Conservation (phyloP, 306 rosid genomes). For the Gastrolobium bilobum region DNA sequence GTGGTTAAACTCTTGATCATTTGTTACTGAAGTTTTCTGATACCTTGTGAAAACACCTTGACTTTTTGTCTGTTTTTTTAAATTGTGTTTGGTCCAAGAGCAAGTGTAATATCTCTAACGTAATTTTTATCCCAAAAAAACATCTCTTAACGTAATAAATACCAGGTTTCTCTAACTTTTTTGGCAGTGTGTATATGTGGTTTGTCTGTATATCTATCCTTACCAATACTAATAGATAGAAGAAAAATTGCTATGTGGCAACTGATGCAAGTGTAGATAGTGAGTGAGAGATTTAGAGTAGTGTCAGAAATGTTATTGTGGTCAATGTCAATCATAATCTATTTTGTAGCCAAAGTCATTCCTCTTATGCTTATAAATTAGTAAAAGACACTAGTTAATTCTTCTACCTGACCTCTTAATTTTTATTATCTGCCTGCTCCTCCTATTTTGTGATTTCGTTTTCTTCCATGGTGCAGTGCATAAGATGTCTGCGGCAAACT, state of each 20-base stretch:
- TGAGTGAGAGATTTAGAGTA: not conserved
- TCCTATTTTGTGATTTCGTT: conserved; percentile 41
- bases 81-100: not conserved
- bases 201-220: conserved; percentile 8
- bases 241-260: not conserved
- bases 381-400: conserved; percentile 1
- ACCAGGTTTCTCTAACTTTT: not conserved
- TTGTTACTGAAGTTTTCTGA: not conserved
- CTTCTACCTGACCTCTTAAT: not conserved
- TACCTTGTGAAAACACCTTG: not conserved
- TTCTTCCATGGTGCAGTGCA: conserved; percentile 73
- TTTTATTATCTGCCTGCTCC: not conserved
- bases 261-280: conserved; percentile 20
- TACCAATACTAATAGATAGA: not conserved
- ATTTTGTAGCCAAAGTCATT: conserved; percentile 5
- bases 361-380: conserved; percentile 3
- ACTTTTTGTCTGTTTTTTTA: conserved; percentile 19
- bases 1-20: conserved; percentile 1
- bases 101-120: not conserved
- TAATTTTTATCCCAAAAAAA: not conserved
- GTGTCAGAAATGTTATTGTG: not conserved
- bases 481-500: conserved; percentile 97
- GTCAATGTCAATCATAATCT: conserved; percentile 34
- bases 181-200: not conserved
- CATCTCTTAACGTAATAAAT: not conserved